Evolutionary conservation across 2,329 filamentous ascomycete species (phyloP).

Genomic region (Alternaria postmessia): DNA sequence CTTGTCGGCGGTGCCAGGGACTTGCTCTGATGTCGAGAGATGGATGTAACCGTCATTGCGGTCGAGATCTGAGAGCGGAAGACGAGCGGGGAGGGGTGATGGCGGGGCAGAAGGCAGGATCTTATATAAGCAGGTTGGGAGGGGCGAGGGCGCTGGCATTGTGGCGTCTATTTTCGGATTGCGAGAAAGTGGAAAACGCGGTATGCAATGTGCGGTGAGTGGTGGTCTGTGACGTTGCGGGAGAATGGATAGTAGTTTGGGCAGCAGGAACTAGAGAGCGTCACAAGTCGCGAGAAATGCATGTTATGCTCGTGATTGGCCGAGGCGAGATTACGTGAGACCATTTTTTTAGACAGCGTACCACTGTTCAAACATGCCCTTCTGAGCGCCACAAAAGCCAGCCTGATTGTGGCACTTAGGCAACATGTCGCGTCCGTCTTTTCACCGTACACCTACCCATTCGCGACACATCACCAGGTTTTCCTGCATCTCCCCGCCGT

Average conservation of each 20-base stretch:
- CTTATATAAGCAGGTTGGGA: conserved; percentile 63
- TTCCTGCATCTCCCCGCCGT: not conserved
- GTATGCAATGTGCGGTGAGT: conserved; percentile 1
- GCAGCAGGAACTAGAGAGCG: conserved; percentile 2
- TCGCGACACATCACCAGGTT: not conserved
- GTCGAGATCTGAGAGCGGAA: conserved; percentile 68
- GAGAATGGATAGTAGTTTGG: not conserved
- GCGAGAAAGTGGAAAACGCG: not conserved
- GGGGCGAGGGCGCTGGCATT: conserved; percentile 45
- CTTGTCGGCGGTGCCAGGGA: conserved; percentile 43
- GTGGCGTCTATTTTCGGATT: conserved; percentile 3
- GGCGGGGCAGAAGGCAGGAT: conserved; percentile 64
- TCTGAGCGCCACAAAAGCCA: conserved; percentile 18
- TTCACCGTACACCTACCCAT: not conserved
- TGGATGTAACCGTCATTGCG: conserved; percentile 69
- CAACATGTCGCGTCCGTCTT: not conserved
- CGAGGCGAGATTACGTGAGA: conserved; percentile 21
- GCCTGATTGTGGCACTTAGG: not conserved
- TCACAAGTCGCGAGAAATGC: conserved; percentile 4
- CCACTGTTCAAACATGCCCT: conserved; percentile 10
- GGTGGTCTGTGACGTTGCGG: not conserved
- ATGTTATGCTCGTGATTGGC: conserved; percentile 20
- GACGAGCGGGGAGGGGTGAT: conserved; percentile 61
- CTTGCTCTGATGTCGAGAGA: conserved; percentile 64
- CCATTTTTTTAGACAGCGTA: conserved; percentile 7